These are phyloP conservation scores for Trichoderma pleuroti DNA, from an alignment of 2,329 filamentous ascomycete species.

Conservation along the genomic window DNA sequence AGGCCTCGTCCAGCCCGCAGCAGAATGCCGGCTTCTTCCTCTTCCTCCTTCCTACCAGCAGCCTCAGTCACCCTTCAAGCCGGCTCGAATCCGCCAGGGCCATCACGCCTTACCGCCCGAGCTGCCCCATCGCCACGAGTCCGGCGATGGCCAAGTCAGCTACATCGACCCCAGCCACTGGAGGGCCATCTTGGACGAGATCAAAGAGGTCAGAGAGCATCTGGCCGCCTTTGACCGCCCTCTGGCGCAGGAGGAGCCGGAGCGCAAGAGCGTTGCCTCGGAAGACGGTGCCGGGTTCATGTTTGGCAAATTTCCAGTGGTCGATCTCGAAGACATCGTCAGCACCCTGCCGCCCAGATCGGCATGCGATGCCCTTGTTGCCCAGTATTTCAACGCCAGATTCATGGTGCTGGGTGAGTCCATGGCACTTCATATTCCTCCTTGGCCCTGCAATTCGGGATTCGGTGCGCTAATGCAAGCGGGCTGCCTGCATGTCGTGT, in stretches of 20 bases:
- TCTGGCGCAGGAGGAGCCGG: not conserved
- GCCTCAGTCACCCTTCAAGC: not conserved
- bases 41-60: not conserved
- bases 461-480: not conserved
- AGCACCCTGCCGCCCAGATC: not conserved
- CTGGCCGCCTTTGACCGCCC: not conserved
- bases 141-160: not conserved
- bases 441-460: not conserved
- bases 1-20: not conserved
- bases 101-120: not conserved
- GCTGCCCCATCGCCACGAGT: constrained; percentile 4
- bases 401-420: not conserved
- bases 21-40: not conserved
- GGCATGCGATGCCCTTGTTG: not conserved
- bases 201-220: constrained; percentile 9
- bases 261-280: not conserved
- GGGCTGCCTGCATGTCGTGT: not conserved
- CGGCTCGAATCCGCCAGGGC: not conserved
- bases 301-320: not conserved
- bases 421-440: not conserved
- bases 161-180: constrained; percentile 3
- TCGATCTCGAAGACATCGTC: not conserved
- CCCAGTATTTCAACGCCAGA: constrained; percentile 1
- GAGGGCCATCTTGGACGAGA: constrained; percentile 4
- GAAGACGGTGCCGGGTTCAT: not conserved